Evolutionary conservation across 176 grass and related monocot genomes (phyloP).

Genomic region (Pontederia paniculata): DNA sequence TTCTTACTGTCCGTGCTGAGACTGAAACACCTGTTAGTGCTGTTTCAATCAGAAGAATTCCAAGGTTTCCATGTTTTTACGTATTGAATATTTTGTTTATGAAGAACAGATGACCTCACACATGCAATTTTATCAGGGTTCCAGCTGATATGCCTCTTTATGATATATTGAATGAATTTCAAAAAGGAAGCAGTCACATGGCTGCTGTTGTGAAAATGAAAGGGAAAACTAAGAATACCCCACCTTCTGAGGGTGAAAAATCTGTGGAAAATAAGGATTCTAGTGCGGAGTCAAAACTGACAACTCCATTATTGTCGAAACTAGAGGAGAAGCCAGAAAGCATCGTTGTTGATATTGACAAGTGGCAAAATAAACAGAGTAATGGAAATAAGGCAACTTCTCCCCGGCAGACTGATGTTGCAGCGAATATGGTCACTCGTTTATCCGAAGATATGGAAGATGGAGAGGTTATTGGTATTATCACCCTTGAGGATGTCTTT

Average conservation of each 20-base stretch:
- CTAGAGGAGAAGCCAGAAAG: slow-evolving; percentile 35
- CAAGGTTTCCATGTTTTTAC: slow-evolving; percentile 39
- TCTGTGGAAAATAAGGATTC: slow-evolving; percentile 32
- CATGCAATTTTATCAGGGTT: slow-evolving; percentile 46
- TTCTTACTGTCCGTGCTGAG: slow-evolving; percentile 97
- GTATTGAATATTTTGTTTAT: slow-evolving; percentile 19
- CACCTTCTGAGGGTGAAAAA: slow-evolving; percentile 26
- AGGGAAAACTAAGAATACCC: slow-evolving; percentile 40
- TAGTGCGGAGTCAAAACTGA: slow-evolving; percentile 22
- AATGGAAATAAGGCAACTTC: slow-evolving; percentile 37
- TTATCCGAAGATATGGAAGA: slow-evolving; percentile 91
- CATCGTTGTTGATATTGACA: slow-evolving; percentile 72
- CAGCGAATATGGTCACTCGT: slow-evolving; percentile 26
- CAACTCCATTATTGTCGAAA: slow-evolving; percentile 59
- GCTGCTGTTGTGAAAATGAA: slow-evolving; percentile 79
- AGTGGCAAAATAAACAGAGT: slow-evolving; percentile 33
- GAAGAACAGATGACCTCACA: neutral
- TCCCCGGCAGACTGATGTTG: slow-evolving; percentile 23
- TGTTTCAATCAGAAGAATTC: slow-evolving; percentile 97
- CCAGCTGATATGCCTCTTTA: slow-evolving; percentile 97
- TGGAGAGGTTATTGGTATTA: slow-evolving; percentile 97
- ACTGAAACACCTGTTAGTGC: slow-evolving; percentile 99
- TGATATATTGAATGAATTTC: slow-evolving; percentile 99
- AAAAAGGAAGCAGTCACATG: slow-evolving; percentile 99
- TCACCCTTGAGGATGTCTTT: slow-evolving; percentile 98